Evolutionary conservation across 129 eudicot species (phyloP), one percentile per base, ranked within the genome.

Genomic region (Saposhnikovia divaricata): DNA sequence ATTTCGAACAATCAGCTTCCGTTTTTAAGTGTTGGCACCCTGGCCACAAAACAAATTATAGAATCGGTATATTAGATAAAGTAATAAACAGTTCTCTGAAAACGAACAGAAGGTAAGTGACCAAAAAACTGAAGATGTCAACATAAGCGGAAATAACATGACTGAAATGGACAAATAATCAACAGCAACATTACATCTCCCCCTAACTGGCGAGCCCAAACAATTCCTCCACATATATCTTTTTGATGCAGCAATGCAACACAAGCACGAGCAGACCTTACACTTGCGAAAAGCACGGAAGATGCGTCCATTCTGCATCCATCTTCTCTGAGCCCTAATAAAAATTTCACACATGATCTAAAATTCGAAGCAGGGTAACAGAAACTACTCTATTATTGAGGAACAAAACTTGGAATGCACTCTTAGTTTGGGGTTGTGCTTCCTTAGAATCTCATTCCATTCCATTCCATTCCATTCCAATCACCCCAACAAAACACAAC

Each of bases 141-240:
- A 23, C 3, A 61, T 0, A 9, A 61, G 18, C 23, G 21, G 66
- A 59, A 19, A n/a, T 11, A 9, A n/a, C 9, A 25, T n/a, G 37
- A 3, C 69, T n/a, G 9, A 61, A 9, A 44, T 8, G 4, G 25
- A 39, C 9, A 16, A 28, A 72, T 21, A 48, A 59, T 70, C 25
- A 74, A 40, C 21, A 80, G 82, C 51, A 46, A 74, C 72, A 59
- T 74, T 88, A 95, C 99, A 93, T 92, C 96, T 85, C 99, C 99
- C 81, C 99, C 99, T 78, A 95, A 90, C 83, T 95, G n/a, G 99
- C 97, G 96, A 9, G 94, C 99, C 99, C 99, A 95, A 85, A 95
- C 88, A 34, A 80, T 47, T 73, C 75, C 86, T 28, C 99, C 97
- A 1, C 53, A 72, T 44, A 95, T 69, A 81, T 48, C 83, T 83